A percentile compares a stretch with the other conserved stretches of the same genome.
Conservation (phyloP, 1,284 basidiomycete genomes). For the Limonomyces culmigenus region DNA sequence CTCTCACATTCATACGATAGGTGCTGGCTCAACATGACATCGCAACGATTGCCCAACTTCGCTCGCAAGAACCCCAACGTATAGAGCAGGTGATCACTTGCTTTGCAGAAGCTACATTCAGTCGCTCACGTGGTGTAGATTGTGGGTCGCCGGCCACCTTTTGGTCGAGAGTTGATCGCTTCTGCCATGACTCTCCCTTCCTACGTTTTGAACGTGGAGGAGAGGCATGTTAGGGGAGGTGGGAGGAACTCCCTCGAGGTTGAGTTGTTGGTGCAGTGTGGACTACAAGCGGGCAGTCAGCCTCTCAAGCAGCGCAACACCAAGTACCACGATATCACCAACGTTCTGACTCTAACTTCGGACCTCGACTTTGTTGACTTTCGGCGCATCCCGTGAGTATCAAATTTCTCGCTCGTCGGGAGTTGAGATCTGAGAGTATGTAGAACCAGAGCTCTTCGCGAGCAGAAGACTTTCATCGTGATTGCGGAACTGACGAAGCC, state of each 20-base stretch:
- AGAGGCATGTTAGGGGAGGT: no score
- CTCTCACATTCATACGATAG: constrained; percentile 1
- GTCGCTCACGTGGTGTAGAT: no score
- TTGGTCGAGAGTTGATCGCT: constrained; percentile 49
- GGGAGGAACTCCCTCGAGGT: constrained; percentile 12
- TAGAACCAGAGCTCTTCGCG: constrained; percentile 49
- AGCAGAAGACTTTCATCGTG: constrained; percentile 39
- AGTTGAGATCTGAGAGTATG: constrained; percentile 3
- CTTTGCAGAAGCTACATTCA: no score
- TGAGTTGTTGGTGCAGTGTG: no score
- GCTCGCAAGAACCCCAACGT: constrained; percentile 33
- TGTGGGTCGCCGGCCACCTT: constrained; percentile 55
- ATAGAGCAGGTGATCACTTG: constrained; percentile 63
- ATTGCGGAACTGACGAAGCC: constrained; percentile 45
- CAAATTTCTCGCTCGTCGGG: constrained; percentile 3
- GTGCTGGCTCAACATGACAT: constrained; percentile 63
- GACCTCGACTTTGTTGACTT: constrained; percentile 60
- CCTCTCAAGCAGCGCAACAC: no score
- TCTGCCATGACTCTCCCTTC: constrained; percentile 45
- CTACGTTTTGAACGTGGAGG: no score
- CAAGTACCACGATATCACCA: constrained; percentile 41
- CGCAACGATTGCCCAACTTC: constrained; percentile 37
- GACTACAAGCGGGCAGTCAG: no score
- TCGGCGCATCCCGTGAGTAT: constrained; percentile 50
- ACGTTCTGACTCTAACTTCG: constrained; percentile 55